phyloP scores from a whole-genome alignment of 345 rosid genomes.

The Combretum micranthum region DNA sequence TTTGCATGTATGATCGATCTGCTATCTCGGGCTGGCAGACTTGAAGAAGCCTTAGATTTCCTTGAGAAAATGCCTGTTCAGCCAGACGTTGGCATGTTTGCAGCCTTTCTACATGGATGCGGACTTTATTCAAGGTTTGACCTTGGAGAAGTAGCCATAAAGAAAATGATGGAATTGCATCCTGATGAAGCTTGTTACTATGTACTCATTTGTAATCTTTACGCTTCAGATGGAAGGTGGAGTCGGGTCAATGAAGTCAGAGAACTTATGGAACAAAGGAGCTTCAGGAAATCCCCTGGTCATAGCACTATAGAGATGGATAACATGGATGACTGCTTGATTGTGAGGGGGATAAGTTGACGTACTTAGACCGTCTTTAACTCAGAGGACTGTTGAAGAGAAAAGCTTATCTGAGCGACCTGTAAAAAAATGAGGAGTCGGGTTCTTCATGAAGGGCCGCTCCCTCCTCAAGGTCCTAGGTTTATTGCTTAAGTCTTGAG shows the following conservation, averaged over 20 bases:
- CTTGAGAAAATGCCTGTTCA: slow-evolving; percentile 60
- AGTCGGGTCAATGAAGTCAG: slow-evolving; percentile 52
- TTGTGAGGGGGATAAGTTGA: slow-evolving; percentile 16
- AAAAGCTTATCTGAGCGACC: no score
- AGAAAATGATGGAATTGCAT: slow-evolving; percentile 52
- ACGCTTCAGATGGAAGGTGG: slow-evolving; percentile 88
- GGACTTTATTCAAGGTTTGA: slow-evolving; percentile 77
- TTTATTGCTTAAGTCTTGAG: no score
- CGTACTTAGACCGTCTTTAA: no score
- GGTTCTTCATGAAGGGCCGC: no score
- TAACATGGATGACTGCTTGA: slow-evolving; percentile 9
- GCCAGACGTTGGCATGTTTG: slow-evolving; percentile 51
- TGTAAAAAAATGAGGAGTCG: no score
- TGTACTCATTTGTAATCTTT: slow-evolving; percentile 66
- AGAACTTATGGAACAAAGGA: slow-evolving; percentile 62
- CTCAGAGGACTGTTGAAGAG: no score
- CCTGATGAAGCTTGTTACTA: slow-evolving; percentile 73
- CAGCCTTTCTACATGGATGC: slow-evolving; percentile 90
- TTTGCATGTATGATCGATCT: slow-evolving; percentile 78
- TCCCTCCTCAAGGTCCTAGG: no score
- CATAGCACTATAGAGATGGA: slow-evolving; percentile 48
- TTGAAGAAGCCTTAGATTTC: slow-evolving; percentile 71
- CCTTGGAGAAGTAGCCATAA: slow-evolving; percentile 62
- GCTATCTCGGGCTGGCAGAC: slow-evolving; percentile 79
- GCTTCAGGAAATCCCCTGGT: slow-evolving; percentile 52